A percentile compares a stretch with the other conserved stretches of the same genome.
Conservation (phyloP, 495 filamentous ascomycete species). For the Amphirosellinia nigrospora region DNA sequence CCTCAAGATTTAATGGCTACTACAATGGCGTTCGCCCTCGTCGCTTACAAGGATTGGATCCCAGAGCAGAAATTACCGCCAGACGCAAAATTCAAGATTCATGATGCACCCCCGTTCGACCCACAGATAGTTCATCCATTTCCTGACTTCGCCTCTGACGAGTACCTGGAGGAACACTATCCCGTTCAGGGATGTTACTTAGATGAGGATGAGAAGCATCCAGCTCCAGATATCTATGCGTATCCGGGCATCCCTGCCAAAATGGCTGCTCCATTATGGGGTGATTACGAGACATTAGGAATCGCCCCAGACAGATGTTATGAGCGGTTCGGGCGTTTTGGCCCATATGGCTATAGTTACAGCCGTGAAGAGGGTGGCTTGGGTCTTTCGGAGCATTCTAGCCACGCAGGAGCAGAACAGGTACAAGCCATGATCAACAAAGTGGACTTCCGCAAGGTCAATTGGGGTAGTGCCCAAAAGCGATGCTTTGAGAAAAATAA, state of each 20-base stretch:
- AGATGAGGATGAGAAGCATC: constrained; percentile 59
- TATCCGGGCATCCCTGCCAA: constrained; percentile 71
- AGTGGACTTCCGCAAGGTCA: constrained; percentile 74
- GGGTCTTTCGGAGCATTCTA: constrained; percentile 71
- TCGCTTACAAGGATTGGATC: constrained; percentile 61
- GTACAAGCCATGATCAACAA: constrained; percentile 66
- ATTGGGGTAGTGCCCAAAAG: constrained; percentile 78
- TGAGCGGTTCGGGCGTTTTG: constrained; percentile 80
- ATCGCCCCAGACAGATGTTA: constrained; percentile 80
- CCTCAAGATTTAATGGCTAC: constrained; percentile 64
- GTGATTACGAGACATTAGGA: constrained; percentile 71
- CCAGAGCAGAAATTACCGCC: constrained; percentile 64
- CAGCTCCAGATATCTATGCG: constrained; percentile 64
- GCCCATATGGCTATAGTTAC: constrained; percentile 85
- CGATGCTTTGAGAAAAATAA: constrained; percentile 70
- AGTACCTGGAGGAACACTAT: constrained; percentile 62
- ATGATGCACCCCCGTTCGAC: constrained; percentile 43
- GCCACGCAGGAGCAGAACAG: constrained; percentile 67
- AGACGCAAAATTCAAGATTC: constrained; percentile 28
- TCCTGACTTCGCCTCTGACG: constrained; percentile 60
- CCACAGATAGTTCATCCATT: constrained; percentile 69
- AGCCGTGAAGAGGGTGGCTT: constrained; percentile 72
- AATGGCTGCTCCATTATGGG: constrained; percentile 76
- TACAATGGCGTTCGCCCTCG: constrained; percentile 73
- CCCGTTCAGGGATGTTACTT: constrained; percentile 72